Conservation (phyloP, 306 rosid genomes). For the Cicer yamashitae region DNA sequence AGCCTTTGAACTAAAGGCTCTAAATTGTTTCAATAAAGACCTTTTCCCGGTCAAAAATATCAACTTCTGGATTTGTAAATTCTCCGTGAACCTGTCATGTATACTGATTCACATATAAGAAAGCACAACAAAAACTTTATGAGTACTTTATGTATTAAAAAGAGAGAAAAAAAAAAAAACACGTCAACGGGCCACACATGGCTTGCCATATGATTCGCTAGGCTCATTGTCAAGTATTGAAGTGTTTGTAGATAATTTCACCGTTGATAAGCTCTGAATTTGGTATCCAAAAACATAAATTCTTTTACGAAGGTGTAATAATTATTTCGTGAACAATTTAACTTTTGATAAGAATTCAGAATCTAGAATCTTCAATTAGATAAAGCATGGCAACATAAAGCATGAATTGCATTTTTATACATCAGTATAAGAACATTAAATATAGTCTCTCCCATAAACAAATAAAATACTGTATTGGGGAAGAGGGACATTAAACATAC, state of each 20-base stretch:
- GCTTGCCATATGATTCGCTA: slow-evolving; percentile 26
- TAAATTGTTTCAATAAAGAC: slow-evolving; percentile 82
- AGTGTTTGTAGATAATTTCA: slow-evolving; percentile 7
- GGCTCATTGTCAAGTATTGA: slow-evolving; percentile 23
- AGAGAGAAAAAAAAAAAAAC: slow-evolving; percentile 22
- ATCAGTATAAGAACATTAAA: not conserved
- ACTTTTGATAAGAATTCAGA: slow-evolving; percentile 6
- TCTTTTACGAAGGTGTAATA: not conserved
- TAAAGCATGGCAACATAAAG: slow-evolving; percentile 32
- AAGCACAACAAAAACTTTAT: slow-evolving; percentile 17
- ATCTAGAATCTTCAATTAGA: slow-evolving; percentile 26
- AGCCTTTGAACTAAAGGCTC: slow-evolving; percentile 75
- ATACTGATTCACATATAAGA: slow-evolving; percentile 34
- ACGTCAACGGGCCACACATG: slow-evolving; percentile 5
- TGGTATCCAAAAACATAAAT: slow-evolving; percentile 4
- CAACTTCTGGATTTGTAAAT: slow-evolving; percentile 75
- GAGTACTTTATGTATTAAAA: slow-evolving; percentile 9
- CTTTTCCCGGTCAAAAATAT: slow-evolving; percentile 87
- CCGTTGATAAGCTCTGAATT: not conserved
- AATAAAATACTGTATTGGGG: not conserved
- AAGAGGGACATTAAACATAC: slow-evolving; percentile 12
- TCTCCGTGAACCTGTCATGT: slow-evolving; percentile 88
- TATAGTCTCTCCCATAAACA: not conserved
- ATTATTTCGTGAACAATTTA: slow-evolving; percentile 8
- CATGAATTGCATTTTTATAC: slow-evolving; percentile 19